Base-by-base conservation (phyloP, 2,329 filamentous ascomycete genomes). In the Sporothrix schenckii region DNA sequence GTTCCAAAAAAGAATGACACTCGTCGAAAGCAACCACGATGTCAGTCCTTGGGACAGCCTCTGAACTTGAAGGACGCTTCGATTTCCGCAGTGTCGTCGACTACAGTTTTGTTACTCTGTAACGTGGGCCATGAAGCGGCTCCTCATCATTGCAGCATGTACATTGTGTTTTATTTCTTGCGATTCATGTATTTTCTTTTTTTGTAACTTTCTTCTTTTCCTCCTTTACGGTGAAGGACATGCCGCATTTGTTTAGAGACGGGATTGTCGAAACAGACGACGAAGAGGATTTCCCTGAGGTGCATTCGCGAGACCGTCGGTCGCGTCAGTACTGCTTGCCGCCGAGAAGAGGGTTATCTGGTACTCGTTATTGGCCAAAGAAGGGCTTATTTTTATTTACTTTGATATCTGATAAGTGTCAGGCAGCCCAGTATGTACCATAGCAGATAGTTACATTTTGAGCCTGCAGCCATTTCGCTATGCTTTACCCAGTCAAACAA, bases 1-100 rank as follows among this genome's bases (percentile, higher is more conserved):
- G 27, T 75, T 73, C 39, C 73, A 72, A 60, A 72, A 72, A 60
- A 73, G 66, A 3, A 65, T 73, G 19, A 58, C 72, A 13, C 70
- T 72, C 1, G 5, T 69, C 6, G 73, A 74, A 24, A 54, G 56
- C 58, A 74, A 71, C 30, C 66, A 73, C 11, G 69, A 69, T 41
- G 7, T 72, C 4, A 69, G 72, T 1, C 72, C 70, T 34, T 74
- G 69, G 73, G 63, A 60, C 2, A 50, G 47, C 5, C 16, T 69
- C 1, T 72, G 44, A 66, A 39, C 11, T 13, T 5, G 19, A 47
- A 16, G 7, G 47, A 47, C 49, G 16, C 47, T n/a, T 13, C 16
- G 21, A 0, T 65, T 27, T 65, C 2, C 19, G 39, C 30, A 66
- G 41, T 61, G 70, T 67, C 52, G 21, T 67, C 69, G 49, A 41